These are phyloP conservation scores for Phaffia australis DNA, from an alignment of 768 basidiomycete species.

Conservation along the genomic window DNA sequence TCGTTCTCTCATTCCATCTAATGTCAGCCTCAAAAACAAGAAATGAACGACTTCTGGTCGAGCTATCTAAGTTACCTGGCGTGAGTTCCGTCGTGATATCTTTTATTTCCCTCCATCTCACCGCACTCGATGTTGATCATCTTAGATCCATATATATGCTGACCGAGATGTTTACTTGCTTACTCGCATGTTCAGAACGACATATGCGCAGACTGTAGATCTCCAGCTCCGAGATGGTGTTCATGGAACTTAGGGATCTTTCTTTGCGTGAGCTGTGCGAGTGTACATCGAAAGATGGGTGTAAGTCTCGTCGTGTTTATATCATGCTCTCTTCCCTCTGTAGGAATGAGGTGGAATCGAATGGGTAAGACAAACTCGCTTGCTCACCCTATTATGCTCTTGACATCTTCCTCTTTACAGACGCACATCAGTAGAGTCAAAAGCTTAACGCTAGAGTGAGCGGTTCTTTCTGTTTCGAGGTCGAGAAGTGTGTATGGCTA, in stretches of 20 bases:
- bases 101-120: no score
- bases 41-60: conserved; percentile 10
- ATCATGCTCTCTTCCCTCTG: no score
- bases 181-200: background rate
- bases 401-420: no score
- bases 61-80: conserved; percentile 20
- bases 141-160: background rate
- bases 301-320: no score
- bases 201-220: conserved; percentile 22
- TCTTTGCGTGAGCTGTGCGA: conserved; percentile 19
- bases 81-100: background rate
- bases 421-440: conserved; percentile 23
- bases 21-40: background rate
- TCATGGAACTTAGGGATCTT: conserved; percentile 16
- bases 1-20: no score
- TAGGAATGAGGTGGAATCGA: background rate
- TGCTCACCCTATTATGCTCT: no score
- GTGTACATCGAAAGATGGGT: conserved; percentile 7
- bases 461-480: background rate
- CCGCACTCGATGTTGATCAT: no score
- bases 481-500: no score
- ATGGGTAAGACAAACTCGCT: no score
- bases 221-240: conserved; percentile 22
- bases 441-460: conserved; percentile 12
- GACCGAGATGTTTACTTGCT: background rate